phyloP scores from a whole-genome alignment of 2,329 filamentous ascomycete species.

The Herpotrichia juniperi region DNA sequence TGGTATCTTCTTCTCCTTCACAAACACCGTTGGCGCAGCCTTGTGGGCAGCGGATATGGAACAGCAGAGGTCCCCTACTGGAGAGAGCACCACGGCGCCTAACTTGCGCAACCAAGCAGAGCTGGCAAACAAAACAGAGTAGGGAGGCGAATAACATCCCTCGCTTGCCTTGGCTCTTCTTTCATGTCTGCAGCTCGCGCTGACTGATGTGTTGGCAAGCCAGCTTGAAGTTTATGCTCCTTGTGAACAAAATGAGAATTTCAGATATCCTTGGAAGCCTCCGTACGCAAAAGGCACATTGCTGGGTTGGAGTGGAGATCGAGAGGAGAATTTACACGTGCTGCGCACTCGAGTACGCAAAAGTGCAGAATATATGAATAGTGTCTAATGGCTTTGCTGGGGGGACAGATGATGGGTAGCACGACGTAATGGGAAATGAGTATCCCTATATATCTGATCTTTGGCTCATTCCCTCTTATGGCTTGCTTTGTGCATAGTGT shows the following conservation, averaged over 20 bases:
- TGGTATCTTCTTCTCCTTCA: slow-evolving; percentile 86
- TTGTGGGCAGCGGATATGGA: slow-evolving; percentile 94
- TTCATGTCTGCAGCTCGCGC: neutral
- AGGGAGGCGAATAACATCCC: slow-evolving; percentile 27
- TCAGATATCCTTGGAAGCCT: slow-evolving; percentile 43
- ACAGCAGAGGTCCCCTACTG: slow-evolving; percentile 21
- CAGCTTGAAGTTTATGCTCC: slow-evolving; percentile 12
- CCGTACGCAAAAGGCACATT: slow-evolving; percentile 39
- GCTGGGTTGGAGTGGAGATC: slow-evolving; percentile 31
- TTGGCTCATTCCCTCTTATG: too few species aligned
- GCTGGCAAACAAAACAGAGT: slow-evolving; percentile 40
- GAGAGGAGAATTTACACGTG: neutral
- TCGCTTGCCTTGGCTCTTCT: neutral
- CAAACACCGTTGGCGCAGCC: slow-evolving; percentile 89
- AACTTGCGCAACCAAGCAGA: slow-evolving; percentile 44
- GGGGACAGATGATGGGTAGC: neutral
- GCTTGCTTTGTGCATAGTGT: too few species aligned
- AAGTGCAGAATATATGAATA: neutral
- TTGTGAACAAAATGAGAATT: slow-evolving; percentile 20
- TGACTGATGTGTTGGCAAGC: slow-evolving; percentile 9
- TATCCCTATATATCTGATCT: too few species aligned
- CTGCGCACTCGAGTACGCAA: neutral
- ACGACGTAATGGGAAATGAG: too few species aligned
- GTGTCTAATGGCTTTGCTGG: neutral
- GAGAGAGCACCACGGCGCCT: slow-evolving; percentile 37